Percentiles rank a stretch among this genome's conserved stretches.
These are phyloP conservation scores for Talaromyces thailandensis DNA, from an alignment of 495 filamentous ascomycete genomes.

Conservation along the genomic window DNA sequence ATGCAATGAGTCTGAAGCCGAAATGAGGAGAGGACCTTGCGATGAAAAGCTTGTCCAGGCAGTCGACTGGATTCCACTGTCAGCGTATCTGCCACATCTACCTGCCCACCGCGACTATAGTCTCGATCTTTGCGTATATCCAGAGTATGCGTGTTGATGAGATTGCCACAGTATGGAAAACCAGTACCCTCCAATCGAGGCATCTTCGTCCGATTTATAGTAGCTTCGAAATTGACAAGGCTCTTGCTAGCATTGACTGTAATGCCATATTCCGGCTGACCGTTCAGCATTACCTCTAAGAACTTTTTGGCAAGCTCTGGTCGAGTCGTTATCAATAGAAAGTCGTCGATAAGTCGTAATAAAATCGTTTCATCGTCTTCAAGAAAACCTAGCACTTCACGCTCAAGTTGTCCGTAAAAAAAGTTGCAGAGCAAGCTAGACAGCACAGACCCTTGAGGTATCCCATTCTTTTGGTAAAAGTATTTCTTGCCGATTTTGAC, in stretches of 20 bases:
- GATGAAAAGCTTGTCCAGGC: constrained; percentile 66
- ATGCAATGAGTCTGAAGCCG: constrained; percentile 82
- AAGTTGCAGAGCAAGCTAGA: constrained; percentile 86
- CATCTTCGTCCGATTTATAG: constrained; percentile 45
- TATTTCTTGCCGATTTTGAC: constrained; percentile 85
- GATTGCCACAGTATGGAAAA: constrained; percentile 84
- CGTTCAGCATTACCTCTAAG: constrained; percentile 67
- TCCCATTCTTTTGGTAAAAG: constrained; percentile 80
- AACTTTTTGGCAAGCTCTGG: constrained; percentile 56
- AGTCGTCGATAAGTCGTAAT: constrained; percentile 83
- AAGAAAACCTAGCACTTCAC: constrained; percentile 57
- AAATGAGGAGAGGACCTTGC: constrained; percentile 71
- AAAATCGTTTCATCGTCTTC: constrained; percentile 51
- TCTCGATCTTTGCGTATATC: constrained; percentile 57
- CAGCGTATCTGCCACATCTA: constrained; percentile 47
- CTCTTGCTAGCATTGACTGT: constrained; percentile 68
- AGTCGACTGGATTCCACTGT: constrained; percentile 63
- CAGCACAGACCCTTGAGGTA: constrained; percentile 86
- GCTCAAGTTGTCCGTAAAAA: constrained; percentile 84
- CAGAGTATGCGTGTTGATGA: constrained; percentile 69
- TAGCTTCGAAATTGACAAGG: constrained; percentile 74
- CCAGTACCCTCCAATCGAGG: constrained; percentile 32
- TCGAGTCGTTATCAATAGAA: constrained; percentile 74
- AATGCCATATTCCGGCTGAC: constrained; percentile 72
- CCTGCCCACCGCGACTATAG: constrained; percentile 29